Evolutionary conservation across 768 basidiomycete species (phyloP).

Genomic region (Inosperma sp.): DNA sequence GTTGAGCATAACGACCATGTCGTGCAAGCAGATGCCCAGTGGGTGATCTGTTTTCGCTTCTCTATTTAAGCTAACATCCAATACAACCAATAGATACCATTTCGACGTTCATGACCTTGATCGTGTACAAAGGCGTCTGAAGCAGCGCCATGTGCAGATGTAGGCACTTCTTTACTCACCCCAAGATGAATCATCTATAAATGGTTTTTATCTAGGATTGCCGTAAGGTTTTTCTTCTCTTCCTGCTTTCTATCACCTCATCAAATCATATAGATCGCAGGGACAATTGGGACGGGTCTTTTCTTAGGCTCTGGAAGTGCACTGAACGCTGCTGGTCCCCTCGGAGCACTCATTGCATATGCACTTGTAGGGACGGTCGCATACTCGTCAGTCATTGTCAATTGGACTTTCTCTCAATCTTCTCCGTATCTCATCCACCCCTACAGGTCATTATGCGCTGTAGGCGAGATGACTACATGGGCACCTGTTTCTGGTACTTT

Average conservation of each 20-base stretch:
- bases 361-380: too few species aligned
- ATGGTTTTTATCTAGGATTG: too few species aligned
- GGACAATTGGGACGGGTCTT: slow-evolving; percentile 69
- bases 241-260: not conserved
- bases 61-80: not conserved
- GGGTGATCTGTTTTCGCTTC: not conserved
- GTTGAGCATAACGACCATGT: not conserved
- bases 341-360: too few species aligned
- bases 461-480: too few species aligned
- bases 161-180: slow-evolving; percentile 48
- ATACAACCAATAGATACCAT: slow-evolving; percentile 30
- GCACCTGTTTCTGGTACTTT: too few species aligned
- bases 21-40: not conserved
- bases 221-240: slow-evolving; percentile 37
- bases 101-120: slow-evolving; percentile 61
- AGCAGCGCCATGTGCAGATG: too few species aligned
- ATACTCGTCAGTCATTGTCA: too few species aligned
- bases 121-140: slow-evolving; percentile 63
- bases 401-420: slow-evolving; percentile 30
- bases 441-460: too few species aligned
- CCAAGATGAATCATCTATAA: not conserved
- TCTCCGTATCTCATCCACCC: not conserved
- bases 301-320: slow-evolving; percentile 68
- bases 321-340: too few species aligned
- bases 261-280: slow-evolving; percentile 49